Evolutionary conservation across 345 rosid genomes (phyloP).

Genomic region (Eucalyptus caleyi): DNA sequence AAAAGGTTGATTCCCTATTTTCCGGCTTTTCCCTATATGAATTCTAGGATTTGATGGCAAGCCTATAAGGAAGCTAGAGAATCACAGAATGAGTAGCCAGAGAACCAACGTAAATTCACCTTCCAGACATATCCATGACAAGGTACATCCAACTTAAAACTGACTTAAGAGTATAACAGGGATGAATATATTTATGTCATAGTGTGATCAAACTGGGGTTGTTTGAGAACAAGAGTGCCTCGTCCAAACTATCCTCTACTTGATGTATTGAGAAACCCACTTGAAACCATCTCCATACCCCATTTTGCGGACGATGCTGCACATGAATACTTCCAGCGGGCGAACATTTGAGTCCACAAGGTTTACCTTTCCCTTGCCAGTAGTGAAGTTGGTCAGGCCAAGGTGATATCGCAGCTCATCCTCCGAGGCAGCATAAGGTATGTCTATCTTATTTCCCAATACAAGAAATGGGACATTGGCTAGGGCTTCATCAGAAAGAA

Average conservation of each 20-base stretch:
- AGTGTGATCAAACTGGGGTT: background rate
- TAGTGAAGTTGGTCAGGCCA: slow-evolving; percentile 69
- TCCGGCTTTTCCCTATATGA: background rate
- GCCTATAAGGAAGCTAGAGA: background rate
- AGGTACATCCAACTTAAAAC: background rate
- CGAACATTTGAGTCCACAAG: slow-evolving; percentile 57
- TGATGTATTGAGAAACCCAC: slow-evolving; percentile 80
- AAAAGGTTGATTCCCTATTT: background rate
- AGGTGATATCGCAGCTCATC: slow-evolving; percentile 72
- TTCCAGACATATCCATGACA: background rate
- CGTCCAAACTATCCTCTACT: slow-evolving; percentile 9
- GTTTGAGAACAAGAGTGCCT: background rate
- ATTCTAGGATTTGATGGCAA: background rate
- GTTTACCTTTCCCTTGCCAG: slow-evolving; percentile 70
- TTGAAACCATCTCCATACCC: slow-evolving; percentile 82
- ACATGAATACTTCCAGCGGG: slow-evolving; percentile 79
- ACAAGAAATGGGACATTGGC: slow-evolving; percentile 65
- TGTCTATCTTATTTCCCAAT: slow-evolving; percentile 72
- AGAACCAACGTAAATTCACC: background rate
- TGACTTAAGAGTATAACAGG: background rate
- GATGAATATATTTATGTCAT: background rate
- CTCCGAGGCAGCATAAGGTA: slow-evolving; percentile 78
- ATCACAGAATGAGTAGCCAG: background rate
- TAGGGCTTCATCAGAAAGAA: slow-evolving; percentile 67
- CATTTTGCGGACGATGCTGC: slow-evolving; percentile 83